Conservation (phyloP, 78 protist genomes). For the Dictyostelium capitatum region DNA sequence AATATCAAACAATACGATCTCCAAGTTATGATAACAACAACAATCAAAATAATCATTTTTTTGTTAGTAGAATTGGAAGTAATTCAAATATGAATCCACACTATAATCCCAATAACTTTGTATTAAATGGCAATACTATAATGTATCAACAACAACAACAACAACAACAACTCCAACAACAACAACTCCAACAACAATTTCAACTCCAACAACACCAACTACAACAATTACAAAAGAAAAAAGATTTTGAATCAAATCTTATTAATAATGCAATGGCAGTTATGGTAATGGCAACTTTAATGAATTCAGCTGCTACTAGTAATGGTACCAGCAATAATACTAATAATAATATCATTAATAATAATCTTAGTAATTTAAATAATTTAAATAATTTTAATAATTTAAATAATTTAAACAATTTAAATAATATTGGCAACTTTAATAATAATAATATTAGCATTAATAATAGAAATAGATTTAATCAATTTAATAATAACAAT, state of each 20-base stretch:
- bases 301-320: background rate
- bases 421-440: background rate
- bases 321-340: background rate
- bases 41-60: background rate
- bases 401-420: no score
- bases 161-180: no score
- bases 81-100: no score
- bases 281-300: conserved; percentile 27
- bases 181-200: no score
- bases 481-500: background rate
- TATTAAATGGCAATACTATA: no score
- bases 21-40: background rate
- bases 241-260: background rate
- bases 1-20: background rate
- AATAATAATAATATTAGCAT: no score
- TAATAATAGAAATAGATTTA: background rate
- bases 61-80: no score
- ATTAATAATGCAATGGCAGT: conserved; percentile 20
- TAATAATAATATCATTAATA: background rate
- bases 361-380: background rate
- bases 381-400: background rate
- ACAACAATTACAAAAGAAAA: background rate
- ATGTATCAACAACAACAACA: no score
- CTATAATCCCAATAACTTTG: no score
- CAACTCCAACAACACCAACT: no score